Evolutionary conservation across 371 early-diverging fungal genomes (phyloP).

Genomic region (Saksenaea vasiformis): DNA sequence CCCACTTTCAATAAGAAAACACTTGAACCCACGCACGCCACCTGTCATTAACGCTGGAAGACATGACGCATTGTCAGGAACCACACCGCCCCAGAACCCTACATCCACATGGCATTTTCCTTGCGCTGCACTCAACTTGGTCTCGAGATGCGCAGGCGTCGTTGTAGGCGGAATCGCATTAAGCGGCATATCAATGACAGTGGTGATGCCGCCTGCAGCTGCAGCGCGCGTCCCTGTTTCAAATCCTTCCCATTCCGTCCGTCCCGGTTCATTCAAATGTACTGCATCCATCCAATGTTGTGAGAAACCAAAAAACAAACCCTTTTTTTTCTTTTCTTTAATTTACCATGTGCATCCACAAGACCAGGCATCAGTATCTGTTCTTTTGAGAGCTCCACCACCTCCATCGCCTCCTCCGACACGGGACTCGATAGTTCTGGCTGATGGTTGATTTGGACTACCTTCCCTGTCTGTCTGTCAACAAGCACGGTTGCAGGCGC

Average conservation of each 20-base stretch:
- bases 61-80: slow-evolving; percentile 71
- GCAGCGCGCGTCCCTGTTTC: slow-evolving; percentile 81
- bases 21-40: slow-evolving; percentile 83
- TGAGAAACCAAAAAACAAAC: too few relatives aligned
- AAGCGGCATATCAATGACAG: slow-evolving; percentile 85
- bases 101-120: slow-evolving; percentile 79
- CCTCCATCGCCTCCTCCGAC: slow-evolving; percentile 20
- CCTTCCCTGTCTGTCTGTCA: slow-evolving; percentile 52
- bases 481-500: slow-evolving; percentile 51
- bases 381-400: slow-evolving; percentile 37
- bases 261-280: slow-evolving; percentile 82
- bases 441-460: slow-evolving; percentile 40
- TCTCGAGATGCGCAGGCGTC: slow-evolving; percentile 64
- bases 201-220: slow-evolving; percentile 80
- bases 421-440: not conserved
- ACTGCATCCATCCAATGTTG: slow-evolving; percentile 30
- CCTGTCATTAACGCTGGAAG: slow-evolving; percentile 63
- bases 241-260: slow-evolving; percentile 87
- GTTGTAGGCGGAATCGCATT: slow-evolving; percentile 87
- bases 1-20: slow-evolving; percentile 84
- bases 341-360: slow-evolving; percentile 74
- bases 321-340: not conserved
- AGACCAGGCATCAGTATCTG: slow-evolving; percentile 74
- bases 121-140: slow-evolving; percentile 66
- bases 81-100: slow-evolving; percentile 81